phyloP scores from a whole-genome alignment of 2,329 filamentous ascomycete genomes.

The Fusarium sp. region DNA sequence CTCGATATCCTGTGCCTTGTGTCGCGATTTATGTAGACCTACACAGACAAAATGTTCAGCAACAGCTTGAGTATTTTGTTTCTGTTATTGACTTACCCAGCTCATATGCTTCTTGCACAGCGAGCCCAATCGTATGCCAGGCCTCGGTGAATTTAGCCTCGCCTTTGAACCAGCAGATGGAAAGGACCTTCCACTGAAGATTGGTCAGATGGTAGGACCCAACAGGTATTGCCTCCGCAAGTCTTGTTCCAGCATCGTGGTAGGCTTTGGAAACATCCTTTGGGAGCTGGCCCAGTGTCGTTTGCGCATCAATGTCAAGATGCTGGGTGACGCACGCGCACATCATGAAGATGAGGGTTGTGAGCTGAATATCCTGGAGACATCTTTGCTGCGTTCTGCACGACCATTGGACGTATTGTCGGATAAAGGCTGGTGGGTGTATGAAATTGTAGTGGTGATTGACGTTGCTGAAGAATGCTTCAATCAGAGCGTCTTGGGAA shows the following conservation, averaged over 20 bases:
- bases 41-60: background rate
- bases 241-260: background rate
- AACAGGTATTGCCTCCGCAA: background rate
- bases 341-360: slow-evolving; percentile 10
- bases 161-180: slow-evolving; percentile 12
- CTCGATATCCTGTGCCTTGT: background rate
- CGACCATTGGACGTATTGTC: slow-evolving; percentile 6
- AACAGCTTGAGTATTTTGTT: fast-evolving
- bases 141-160: slow-evolving; percentile 10
- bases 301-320: background rate
- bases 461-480: slow-evolving; percentile 18
- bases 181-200: slow-evolving; percentile 10
- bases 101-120: slow-evolving; percentile 16
- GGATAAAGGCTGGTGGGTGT: background rate
- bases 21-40: background rate
- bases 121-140: slow-evolving; percentile 1
- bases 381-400: background rate
- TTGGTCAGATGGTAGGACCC: background rate
- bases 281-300: background rate
- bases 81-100: background rate
- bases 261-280: background rate
- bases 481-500: background rate
- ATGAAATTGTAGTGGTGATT: slow-evolving; percentile 21
- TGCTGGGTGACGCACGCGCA: slow-evolving; percentile 13
- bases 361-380: slow-evolving; percentile 2